Base-by-base conservation (phyloP, 352 stramenopile species). In the Globisporangium splendens region DNA sequence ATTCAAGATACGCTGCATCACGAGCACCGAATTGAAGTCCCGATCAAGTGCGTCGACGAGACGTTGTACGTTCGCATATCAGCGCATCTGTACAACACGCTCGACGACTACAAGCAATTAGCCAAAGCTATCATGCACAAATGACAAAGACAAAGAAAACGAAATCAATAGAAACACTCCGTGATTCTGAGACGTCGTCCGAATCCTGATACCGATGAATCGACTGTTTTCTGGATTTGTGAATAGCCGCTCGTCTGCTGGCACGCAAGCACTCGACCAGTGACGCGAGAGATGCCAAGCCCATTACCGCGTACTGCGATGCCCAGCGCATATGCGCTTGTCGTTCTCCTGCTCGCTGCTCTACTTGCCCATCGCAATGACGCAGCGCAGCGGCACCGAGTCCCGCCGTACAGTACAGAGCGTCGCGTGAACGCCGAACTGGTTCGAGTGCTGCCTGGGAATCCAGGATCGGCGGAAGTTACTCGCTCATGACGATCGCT, bases 1-100 rank as follows among this genome's bases (percentile, higher is more conserved):
- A 75, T 98, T 17, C 93, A 98, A 73, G 93, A 97, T 62, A 78
- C 71, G 57, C 72, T 98, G 18, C 94, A 97, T 68, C 59, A 75
- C 18, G 22, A 50, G 17, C 68, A 93, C 50, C 55, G 61, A 20
- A 93, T 98, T 47, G 95, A 98, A 79, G 91, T 96, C 44, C 95
- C 95, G 11, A 79, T 98, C 38, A 98, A 98, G 69, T 97, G 86
- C 57, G 70, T 98, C 17, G 75, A 93, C 33, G 85, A 78, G 0
- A 62, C 68, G 22, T 68, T 98, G 1, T 98, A 93, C 73, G 81
- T 96, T 22, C 80, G 95, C 46, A 66, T 98, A 20, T 98, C 89
- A 4, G 86, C 79, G 35, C 92, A 98, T 63, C 65, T 98, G 47
- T 98, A 98, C 74, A 98, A 98, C 62, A 72, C 68, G 14, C 54